Evolutionary conservation across 371 early-diverging fungal species (phyloP), one percentile per base, ranked within the genome.

Genomic region (Fennellomyces sp.): DNA sequence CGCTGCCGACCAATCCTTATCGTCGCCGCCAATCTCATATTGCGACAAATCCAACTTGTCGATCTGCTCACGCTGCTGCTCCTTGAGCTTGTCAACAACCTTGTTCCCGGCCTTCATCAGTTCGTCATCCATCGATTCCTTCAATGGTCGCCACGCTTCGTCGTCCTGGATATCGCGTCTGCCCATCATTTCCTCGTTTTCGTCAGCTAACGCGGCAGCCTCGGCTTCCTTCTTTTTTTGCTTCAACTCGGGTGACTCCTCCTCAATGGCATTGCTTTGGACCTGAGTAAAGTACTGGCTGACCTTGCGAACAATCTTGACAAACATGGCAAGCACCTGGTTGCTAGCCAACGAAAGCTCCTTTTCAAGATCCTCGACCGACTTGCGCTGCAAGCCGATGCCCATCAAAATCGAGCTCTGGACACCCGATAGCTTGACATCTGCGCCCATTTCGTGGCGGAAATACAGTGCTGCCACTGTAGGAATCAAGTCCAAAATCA

Each of bases 261-360:
- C 66, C 52, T 76, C 78, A 11, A 72, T 53, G 10, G 73, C 81
- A 17, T 66, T 53, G 26, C 78, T 78, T 64, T 89, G 83, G 7
- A 89, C 69, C 45, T 77, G 71, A 42, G 81, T 76, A 75, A 90
- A 88, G 60, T 83, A 74, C 60, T 83, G 78, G 23, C 86, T 86
- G 63, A 89, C 72, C 75, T 93, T 94, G 62, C 91, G 85, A 52
- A 97, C 76, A 41, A 91, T 80, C 81, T 97, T 97, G 59, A 90
- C 91, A 70, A 98, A 96, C 66, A 97, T 72, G 0, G 98, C 99
- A 76, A 98, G 70, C 12, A 96, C 75, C 72, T 97, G 97, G 33
- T 87, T 85, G 10, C 85, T 82, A 0, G 95, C 91, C 48, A 97
- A 68, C 15, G 83, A 82, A n/a, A 97, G 72, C 51, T 97, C 97